phyloP scores from a whole-genome alignment of 805 yeast species.

The Pachysolen tannophilus region DNA sequence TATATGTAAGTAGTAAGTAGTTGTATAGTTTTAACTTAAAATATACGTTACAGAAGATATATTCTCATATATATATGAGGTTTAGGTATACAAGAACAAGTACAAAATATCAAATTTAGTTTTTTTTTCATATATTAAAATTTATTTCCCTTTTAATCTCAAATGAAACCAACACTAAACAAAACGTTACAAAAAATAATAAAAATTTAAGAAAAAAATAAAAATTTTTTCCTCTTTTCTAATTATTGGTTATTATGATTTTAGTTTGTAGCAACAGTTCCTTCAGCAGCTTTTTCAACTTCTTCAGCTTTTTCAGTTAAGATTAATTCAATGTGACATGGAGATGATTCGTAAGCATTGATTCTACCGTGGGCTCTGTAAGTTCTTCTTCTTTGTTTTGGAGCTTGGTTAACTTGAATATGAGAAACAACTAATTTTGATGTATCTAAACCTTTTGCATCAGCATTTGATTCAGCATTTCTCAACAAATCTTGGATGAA shows the following conservation, averaged over 20 bases:
- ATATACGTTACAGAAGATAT: too few relatives aligned
- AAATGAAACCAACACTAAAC: too few relatives aligned
- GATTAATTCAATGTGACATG: constrained; percentile 97
- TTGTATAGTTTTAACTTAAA: too few relatives aligned
- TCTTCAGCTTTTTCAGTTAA: constrained; percentile 92
- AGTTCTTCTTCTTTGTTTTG: constrained; percentile 99
- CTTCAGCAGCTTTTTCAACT: constrained; percentile 85
- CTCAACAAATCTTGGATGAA: constrained; percentile 89
- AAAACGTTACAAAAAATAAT: too few relatives aligned
- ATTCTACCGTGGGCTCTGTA: constrained; percentile 99
- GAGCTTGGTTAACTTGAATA: constrained; percentile 99
- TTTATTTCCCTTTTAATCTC: too few relatives aligned
- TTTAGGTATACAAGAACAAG: too few relatives aligned
- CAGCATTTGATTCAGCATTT: constrained; percentile 99
- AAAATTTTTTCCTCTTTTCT: too few relatives aligned
- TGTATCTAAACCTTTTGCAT: constrained; percentile 95
- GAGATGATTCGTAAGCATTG: constrained; percentile 97
- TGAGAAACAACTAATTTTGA: constrained; percentile 91
- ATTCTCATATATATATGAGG: too few relatives aligned
- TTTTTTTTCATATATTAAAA: too few relatives aligned
- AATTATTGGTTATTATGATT: too few relatives aligned
- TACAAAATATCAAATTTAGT: too few relatives aligned
- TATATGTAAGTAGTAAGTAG: not conserved
- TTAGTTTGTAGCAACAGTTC: constrained; percentile 11
- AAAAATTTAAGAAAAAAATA: too few relatives aligned